Evolutionary conservation across 2,329 filamentous ascomycete species (phyloP).

Genomic region (Diplodia corticola): DNA sequence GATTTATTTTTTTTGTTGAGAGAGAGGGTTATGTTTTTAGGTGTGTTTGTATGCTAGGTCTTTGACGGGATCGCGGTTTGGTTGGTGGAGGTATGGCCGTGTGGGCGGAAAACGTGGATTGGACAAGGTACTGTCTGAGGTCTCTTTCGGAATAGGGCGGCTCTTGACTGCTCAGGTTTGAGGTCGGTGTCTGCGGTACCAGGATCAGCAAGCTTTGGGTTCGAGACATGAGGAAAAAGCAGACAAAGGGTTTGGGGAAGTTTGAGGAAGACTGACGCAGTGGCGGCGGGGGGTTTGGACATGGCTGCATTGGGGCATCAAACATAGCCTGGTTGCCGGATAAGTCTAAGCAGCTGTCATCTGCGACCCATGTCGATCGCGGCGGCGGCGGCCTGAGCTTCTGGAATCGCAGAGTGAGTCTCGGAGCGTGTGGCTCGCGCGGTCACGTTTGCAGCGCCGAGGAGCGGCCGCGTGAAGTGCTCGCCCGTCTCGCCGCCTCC

Average conservation of each 20-base stretch:
- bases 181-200: neutral
- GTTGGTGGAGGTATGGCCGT: neutral
- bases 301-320: neutral
- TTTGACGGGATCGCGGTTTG: neutral
- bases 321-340: neutral
- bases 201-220: neutral
- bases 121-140: neutral
- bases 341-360: neutral
- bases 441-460: slow-evolving; percentile 2
- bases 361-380: slow-evolving; percentile 16
- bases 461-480: neutral
- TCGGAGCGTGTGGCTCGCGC: neutral
- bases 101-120: neutral
- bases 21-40: neutral
- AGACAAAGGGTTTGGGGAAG: neutral
- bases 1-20: too few species aligned
- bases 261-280: neutral
- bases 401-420: neutral
- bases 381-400: too few species aligned
- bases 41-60: neutral
- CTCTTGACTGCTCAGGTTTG: neutral
- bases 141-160: neutral
- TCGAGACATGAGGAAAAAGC: neutral
- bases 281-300: neutral
- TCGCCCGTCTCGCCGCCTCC: neutral